Evolutionary conservation across 2,329 filamentous ascomycete genomes (phyloP).

Genomic region (Falciphora oryzae): DNA sequence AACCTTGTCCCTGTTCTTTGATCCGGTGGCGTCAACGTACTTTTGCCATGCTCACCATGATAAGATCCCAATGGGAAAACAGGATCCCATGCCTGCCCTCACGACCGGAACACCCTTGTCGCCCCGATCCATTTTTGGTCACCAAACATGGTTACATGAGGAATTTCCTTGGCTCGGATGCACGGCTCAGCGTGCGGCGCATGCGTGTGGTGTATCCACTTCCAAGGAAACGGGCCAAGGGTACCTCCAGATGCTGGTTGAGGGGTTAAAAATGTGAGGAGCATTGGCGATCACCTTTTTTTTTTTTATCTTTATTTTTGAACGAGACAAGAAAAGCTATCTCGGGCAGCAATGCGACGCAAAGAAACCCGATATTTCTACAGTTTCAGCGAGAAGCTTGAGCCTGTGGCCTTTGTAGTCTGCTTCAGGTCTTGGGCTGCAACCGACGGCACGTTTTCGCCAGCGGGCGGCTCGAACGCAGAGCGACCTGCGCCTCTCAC

Average conservation of each 20-base stretch:
- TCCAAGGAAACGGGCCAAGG: background rate
- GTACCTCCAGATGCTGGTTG: too few relatives aligned
- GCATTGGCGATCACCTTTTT: background rate
- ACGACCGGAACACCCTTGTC: background rate
- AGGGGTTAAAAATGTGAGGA: background rate
- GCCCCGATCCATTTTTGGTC: background rate
- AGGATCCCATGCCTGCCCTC: background rate
- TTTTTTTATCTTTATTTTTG: background rate
- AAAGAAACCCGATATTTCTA: background rate
- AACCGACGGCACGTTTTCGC: background rate
- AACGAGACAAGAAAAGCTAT: background rate
- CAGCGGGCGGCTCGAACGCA: background rate
- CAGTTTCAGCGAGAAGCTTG: background rate
- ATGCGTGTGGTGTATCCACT: background rate
- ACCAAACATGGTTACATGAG: too few relatives aligned
- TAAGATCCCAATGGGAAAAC: too few relatives aligned
- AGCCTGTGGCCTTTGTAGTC: too few relatives aligned
- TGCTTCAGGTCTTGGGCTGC: background rate
- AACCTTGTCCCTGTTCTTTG: background rate
- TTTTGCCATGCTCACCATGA: background rate
- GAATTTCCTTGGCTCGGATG: background rate
- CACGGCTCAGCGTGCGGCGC: background rate
- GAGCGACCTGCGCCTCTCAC: too few relatives aligned
- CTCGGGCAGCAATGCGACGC: too few relatives aligned
- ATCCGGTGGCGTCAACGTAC: background rate